Base-by-base conservation (phyloP, 2,329 filamentous ascomycete genomes). In the Tolypocladium inflatum region DNA sequence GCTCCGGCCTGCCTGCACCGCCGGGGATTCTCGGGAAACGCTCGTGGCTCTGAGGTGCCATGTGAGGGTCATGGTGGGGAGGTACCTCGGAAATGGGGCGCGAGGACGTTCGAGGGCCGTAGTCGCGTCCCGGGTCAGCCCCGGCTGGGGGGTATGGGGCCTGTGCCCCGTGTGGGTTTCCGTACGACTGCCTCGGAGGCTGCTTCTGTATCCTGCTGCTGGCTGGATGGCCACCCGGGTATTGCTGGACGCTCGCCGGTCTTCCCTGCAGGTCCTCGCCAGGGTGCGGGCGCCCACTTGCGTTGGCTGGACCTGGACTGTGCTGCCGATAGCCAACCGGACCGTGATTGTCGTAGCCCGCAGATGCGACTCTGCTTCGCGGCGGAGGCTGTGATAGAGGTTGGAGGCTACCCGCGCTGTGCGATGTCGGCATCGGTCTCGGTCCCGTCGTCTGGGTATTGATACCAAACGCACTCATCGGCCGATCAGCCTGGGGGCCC, bases 381-480 rank as follows among this genome's bases (percentile, higher is more conserved):
- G 71, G 69, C 70, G 63, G 61, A 21, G 62, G 60, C 21, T 58
- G 59, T 21, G 60, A 54, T n/a, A 73, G 69, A 19, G 75, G 74
- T 39, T 79, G 73, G 55, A 82, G 70, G 63, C 77, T 79, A 23
- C 76, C 74, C 57, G 73, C 73, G 2, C 78, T 78, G 54, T 80
- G 74, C 2, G 78, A 76, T 38, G 67, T 66, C 9, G 76, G 74
- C 63, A 80, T 69, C 4, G 70, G 67, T 26, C 70, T 68, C 43
- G 66, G 65, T 26, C 66, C 69, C 35, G 61, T 64, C 48, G 65
- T 67, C 64, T 77, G 62, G 67, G 76, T 80, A 63, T 78, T 80
- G 64, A 80, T 82, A 42, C 81, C 79, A 64, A 83, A 84, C 1
- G 81, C 76, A 62, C 79, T 78, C 56, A 73, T 71, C 1, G 80